Evolutionary conservation across 169 alveolate species (phyloP), one percentile per base, ranked within the genome.

Genomic region (Plasmodium reichenowi): DNA sequence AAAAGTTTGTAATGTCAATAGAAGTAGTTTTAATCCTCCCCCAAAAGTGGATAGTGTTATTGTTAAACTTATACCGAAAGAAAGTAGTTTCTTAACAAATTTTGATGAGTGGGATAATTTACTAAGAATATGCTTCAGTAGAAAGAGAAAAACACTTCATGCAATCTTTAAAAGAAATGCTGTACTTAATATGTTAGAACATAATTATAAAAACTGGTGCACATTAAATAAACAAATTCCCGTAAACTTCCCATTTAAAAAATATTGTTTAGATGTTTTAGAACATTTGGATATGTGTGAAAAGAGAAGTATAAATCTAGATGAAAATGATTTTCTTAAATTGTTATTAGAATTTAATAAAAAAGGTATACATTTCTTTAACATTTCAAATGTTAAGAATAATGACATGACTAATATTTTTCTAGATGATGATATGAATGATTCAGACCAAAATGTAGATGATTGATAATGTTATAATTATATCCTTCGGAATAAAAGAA

Each of bases 11-110:
- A 98, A 98, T 92, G 99, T 99, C 6, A 72, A 71, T 20, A 96
- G 98, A 92, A 98, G 99, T 66, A 97, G 98, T 88, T 99, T 99
- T 94, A 98, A 97, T 74, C 99, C 99, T 12, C 99, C 99, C 54
- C 99, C 99, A 32, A 98, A 99, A 94, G 99, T 99, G 0, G 99
- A 99, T 93, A 96, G 99, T 70, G 97, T 99, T 94, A 98, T 99
- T 24, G 99, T 99, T 29, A 97, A 99, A 88, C 97, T 99, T 72
- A 98, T 97, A 64, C 99, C 99, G 3, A 94, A 97, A 50, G 80
- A 74, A 76, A 70, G 22, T 10, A 78, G 73, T 54, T 85, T 83
- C 22, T 75, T 95, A 92, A 95, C 97, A 45, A 98, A 98, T 90
- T 98, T 98, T 90, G 95, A 93, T 43, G 99, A 99, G 89, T 98